phyloP scores from a whole-genome alignment of 345 rosid species.

The Acer campestre region DNA sequence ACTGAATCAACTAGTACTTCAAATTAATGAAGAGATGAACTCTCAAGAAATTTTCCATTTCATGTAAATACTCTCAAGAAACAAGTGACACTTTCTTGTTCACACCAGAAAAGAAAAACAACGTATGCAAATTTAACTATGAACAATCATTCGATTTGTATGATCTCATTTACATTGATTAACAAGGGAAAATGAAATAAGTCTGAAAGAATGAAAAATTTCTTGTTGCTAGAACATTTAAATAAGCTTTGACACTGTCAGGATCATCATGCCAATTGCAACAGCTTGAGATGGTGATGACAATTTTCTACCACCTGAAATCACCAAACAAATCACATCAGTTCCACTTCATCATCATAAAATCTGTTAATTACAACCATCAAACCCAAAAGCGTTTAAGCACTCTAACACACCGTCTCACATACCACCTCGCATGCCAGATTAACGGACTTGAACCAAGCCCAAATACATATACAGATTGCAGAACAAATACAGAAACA shows the following conservation, averaged over 20 bases:
- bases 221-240: constrained; percentile 6
- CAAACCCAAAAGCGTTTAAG: too few species aligned
- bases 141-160: constrained; percentile 9
- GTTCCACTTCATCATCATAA: too few species aligned
- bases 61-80: too few species aligned
- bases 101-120: too few species aligned
- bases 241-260: constrained; percentile 19
- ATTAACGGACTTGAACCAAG: too few species aligned
- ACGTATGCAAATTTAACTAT: too few species aligned
- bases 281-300: constrained; percentile 18
- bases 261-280: constrained; percentile 19
- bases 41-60: too few species aligned
- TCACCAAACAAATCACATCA: not conserved
- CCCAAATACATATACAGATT: too few species aligned
- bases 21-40: not conserved
- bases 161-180: not conserved
- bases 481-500: too few species aligned
- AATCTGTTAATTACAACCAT: not conserved
- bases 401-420: too few species aligned
- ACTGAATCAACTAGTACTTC: constrained; percentile 30
- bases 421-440: not conserved
- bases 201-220: too few species aligned
- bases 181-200: not conserved
- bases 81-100: too few species aligned
- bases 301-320: constrained; percentile 22